phyloP scores from a whole-genome alignment of 768 basidiomycete species.

The Kondoa subrosea region DNA sequence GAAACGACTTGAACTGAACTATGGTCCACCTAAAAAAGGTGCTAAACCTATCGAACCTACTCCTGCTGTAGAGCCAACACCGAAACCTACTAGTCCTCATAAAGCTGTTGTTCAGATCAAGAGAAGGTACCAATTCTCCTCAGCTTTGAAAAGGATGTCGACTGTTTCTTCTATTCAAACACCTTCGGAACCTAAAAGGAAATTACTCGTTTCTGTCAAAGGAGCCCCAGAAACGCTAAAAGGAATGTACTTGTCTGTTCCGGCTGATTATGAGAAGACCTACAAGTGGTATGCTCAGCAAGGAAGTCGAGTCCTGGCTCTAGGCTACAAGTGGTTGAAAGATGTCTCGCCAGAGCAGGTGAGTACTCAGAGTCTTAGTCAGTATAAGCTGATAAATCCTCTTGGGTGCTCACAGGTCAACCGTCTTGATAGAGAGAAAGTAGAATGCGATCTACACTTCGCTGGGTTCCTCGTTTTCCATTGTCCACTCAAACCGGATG shows the following conservation, averaged over 20 bases:
- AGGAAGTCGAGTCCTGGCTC: constrained; percentile 81
- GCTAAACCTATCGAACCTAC: constrained; percentile 42
- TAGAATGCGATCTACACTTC: constrained; percentile 62
- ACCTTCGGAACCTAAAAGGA: constrained; percentile 13
- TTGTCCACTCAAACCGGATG: constrained; percentile 88
- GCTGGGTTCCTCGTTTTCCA: constrained; percentile 98
- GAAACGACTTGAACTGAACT: neutral
- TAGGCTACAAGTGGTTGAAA: constrained; percentile 73
- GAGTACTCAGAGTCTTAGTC: constrained; percentile 20
- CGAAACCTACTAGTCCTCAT: constrained; percentile 20
- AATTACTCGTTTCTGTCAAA: constrained; percentile 50
- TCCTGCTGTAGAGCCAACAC: constrained; percentile 38
- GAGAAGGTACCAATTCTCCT: constrained; percentile 93
- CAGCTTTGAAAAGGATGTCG: constrained; percentile 92
- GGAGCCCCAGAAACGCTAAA: constrained; percentile 96
- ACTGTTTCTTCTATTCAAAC: constrained; percentile 45
- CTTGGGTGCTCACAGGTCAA: constrained; percentile 50
- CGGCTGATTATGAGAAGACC: constrained; percentile 72
- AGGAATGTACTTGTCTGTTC: constrained; percentile 57
- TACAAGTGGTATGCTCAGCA: constrained; percentile 87
- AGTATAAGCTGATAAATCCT: neutral
- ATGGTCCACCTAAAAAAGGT: neutral
- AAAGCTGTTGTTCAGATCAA: constrained; percentile 47
- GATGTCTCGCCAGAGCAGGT: constrained; percentile 55
- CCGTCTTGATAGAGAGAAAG: constrained; percentile 60